Evolutionary conservation across 176 grass and related monocot species (phyloP), one percentile per base, ranked within the genome.

Genomic region (Musa schizocarpa): DNA sequence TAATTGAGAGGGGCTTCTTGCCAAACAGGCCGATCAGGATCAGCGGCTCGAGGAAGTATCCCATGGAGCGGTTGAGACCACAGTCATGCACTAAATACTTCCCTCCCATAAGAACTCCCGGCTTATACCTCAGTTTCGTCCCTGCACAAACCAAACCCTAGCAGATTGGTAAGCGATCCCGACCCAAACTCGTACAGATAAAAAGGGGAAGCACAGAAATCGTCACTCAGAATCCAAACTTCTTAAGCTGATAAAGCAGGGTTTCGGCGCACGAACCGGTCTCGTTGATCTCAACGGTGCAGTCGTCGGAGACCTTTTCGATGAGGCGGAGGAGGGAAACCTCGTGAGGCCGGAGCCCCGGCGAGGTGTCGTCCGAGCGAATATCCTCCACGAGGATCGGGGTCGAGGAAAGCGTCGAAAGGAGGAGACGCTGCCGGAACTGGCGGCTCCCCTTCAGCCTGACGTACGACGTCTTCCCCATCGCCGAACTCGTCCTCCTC

Each of bases 21-120:
- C 82, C 82, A 65, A 98, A 98, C 4, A 98, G 72, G 9, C 82
- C 90, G 3, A 98, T 83, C 69, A 98, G 63, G 54, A 98, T 74
- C 53, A 98, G 77, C 11, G 88, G 88, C 86, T 98, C 90, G 14
- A 98, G 80, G 65, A 98, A 91, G 77, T 91, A 93, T 5, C 95
- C 90, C 19, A 98, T 89, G 13, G 88, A 89, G 13, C 90, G 81
- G 79, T 80, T 84, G 53, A 91, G 69, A 13, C 90, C 88, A 52
- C 95, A 98, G 55, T 98, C 86, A 51, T 98, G 94, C 55, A 86
- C 77, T 13, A 88, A 74, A 64, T 76, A 65, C 77, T 74, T 94
- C 1, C 95, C 88, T 3, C 95, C 95, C 1, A 84, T 26, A 16
- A 98, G 59, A 75, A 84, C 74, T 24, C 95, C 90, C 3, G 88